phyloP scores from a whole-genome alignment of 345 rosid species.

The Raphanus sativus region DNA sequence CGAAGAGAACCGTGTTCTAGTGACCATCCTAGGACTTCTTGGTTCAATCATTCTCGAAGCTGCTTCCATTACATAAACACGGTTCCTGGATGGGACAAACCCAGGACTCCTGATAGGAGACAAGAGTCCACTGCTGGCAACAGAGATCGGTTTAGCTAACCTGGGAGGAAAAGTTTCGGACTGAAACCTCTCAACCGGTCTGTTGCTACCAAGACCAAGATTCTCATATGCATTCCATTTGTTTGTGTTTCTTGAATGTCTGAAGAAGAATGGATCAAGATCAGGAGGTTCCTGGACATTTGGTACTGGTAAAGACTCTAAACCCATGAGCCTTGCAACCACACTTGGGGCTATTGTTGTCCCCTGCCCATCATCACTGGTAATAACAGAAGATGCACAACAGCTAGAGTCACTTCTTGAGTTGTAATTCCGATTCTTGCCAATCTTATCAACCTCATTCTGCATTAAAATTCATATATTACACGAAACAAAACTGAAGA shows the following conservation, averaged over 20 bases:
- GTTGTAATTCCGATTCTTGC: constrained; percentile 44
- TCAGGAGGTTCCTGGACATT: constrained; percentile 44
- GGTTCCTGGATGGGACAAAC: constrained; percentile 50
- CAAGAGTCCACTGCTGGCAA: constrained; percentile 62
- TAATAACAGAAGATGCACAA: constrained; percentile 60
- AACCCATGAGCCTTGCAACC: constrained; percentile 96
- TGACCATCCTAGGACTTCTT: constrained; percentile 52
- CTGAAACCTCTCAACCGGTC: constrained; percentile 74
- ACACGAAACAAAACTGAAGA: neutral
- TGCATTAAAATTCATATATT: constrained; percentile 28
- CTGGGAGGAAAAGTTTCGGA: constrained; percentile 75
- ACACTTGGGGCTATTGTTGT: constrained; percentile 71
- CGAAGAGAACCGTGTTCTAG: constrained; percentile 47
- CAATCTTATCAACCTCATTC: constrained; percentile 51
- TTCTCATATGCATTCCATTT: constrained; percentile 50
- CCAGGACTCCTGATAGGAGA: constrained; percentile 78
- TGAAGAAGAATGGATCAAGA: constrained; percentile 39
- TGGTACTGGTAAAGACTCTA: constrained; percentile 75
- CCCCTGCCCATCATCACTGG: constrained; percentile 68
- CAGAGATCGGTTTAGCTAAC: constrained; percentile 63
- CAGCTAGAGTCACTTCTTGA: constrained; percentile 55
- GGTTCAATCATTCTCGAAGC: constrained; percentile 82
- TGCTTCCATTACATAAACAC: constrained; percentile 68
- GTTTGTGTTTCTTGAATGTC: constrained; percentile 36
- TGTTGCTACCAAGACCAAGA: constrained; percentile 43